Base-by-base conservation (phyloP, 2,329 filamentous ascomycete genomes). In the Colletotrichum sp. region DNA sequence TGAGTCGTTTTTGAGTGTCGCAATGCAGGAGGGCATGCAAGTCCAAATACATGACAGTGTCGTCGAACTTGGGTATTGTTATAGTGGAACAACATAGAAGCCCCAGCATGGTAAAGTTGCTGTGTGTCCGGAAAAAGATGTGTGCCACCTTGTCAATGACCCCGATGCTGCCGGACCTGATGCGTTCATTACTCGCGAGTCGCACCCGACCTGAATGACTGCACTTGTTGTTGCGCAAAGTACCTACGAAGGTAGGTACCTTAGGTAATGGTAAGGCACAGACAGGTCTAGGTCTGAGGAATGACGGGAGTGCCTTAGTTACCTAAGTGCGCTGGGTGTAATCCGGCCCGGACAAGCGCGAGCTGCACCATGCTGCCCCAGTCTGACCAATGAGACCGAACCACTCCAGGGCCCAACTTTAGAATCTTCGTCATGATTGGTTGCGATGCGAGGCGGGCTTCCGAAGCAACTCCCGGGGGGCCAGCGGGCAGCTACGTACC, bases 1-100 rank as follows among this genome's bases (percentile, higher is more conserved):
- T 75, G 72, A 69, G 60, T 69, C 62, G 69, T 67, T 67, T 72
- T 75, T 75, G 69, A 75, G 62, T 75, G 72, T 71, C 52, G 52
- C 44, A 12, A 30, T 75, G 72, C 65, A 68, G 59, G 59, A 13
- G 18, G n/a, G 18, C 39, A 44, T 44, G 39, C 18, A 44, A 44
- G 5, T 44, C 39, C 39, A 44, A 44, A 44, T 6, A 44, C 39
- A n/a, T 44, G 39, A 44, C 39, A 44, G 18, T 44, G 18, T n/a
- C 18, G 18, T n/a, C 39, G 39, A 44, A n/a, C 18, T 44, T n/a
- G 39, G 39, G 18, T 44, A 44, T n/a, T 44, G 9, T 44, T 44
- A n/a, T 44, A 44, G 39, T 44, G 39, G 39, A 44, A 44, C 39
- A n/a, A 44, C 39, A n/a, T 44, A n/a, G 9, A 44, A 12, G 9